Conservation (phyloP, 1,284 basidiomycete species). For the Malassezia sp. region DNA sequence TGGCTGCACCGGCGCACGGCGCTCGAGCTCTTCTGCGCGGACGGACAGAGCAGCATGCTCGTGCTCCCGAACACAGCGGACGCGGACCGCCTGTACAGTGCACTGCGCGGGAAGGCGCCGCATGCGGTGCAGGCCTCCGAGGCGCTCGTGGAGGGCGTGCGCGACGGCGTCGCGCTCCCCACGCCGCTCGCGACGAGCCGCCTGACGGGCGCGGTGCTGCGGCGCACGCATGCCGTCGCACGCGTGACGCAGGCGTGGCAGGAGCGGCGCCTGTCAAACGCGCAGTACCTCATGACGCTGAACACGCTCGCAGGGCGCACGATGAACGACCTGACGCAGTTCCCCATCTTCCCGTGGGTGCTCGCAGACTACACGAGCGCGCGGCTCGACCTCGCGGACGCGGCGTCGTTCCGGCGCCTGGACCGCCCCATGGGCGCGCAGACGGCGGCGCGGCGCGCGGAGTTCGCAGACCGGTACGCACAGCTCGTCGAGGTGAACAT, state of each 20-base stretch:
- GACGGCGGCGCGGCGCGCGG: slow-evolving; percentile 54
- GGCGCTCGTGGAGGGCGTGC: slow-evolving; percentile 23
- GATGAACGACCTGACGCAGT: slow-evolving; percentile 68
- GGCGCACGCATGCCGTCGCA: slow-evolving; percentile 23
- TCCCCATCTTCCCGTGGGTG: slow-evolving; percentile 87
- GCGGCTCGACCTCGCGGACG: slow-evolving; percentile 59
- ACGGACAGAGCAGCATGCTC: slow-evolving; percentile 44
- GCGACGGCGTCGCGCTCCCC: slow-evolving; percentile 11
- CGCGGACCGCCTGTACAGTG: slow-evolving; percentile 22
- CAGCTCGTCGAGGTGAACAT: slow-evolving; percentile 62
- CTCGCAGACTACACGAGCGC: slow-evolving; percentile 71
- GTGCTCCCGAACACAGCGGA: slow-evolving; percentile 31
- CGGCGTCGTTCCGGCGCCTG: slow-evolving; percentile 64
- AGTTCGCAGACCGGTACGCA: slow-evolving; percentile 56
- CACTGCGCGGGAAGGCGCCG: slow-evolving; percentile 25
- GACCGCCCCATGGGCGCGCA: slow-evolving; percentile 84
- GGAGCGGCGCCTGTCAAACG: slow-evolving; percentile 38
- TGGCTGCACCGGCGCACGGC: slow-evolving; percentile 37
- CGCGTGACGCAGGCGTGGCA: slow-evolving; percentile 39
- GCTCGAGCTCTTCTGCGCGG: slow-evolving; percentile 45
- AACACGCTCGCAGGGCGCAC: slow-evolving; percentile 45
- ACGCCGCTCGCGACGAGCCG: slow-evolving; percentile 19
- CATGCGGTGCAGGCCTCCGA: slow-evolving; percentile 27
- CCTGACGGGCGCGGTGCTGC: slow-evolving; percentile 28
- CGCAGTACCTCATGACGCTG: slow-evolving; percentile 45